phyloP scores from a whole-genome alignment of 805 yeast genomes.

The Scheffersomyces stipitis region DNA sequence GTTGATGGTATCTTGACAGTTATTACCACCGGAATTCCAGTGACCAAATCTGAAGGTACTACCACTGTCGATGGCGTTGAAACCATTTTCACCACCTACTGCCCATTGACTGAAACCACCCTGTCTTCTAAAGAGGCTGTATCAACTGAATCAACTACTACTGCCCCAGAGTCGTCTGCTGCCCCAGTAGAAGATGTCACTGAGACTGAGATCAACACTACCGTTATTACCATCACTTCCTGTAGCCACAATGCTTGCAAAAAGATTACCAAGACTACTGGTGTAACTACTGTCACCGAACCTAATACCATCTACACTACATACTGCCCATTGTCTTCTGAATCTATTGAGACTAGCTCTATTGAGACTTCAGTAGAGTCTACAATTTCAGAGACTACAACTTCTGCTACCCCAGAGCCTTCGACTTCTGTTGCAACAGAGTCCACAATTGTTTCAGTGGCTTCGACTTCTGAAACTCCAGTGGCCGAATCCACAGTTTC shows the following conservation, averaged over 20 bases:
- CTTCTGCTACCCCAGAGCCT: constrained; percentile 4
- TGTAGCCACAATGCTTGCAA: not conserved
- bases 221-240: constrained; percentile 8
- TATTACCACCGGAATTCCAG: constrained; percentile 32
- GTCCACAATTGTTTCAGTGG: constrained; percentile 1
- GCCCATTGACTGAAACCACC: constrained; percentile 9
- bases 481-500: not conserved
- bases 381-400: constrained; percentile 2
- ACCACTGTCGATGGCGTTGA: constrained; percentile 16
- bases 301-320: constrained; percentile 22
- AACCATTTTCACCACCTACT: constrained; percentile 22
- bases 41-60: constrained; percentile 9
- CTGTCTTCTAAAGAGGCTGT: not conserved
- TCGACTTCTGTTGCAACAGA: constrained; percentile 2
- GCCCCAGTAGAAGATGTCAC: constrained; percentile 6
- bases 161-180: constrained; percentile 18
- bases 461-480: not conserved
- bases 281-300: constrained; percentile 16
- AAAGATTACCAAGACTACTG: constrained; percentile 5
- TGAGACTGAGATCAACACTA: constrained; percentile 11
- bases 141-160: constrained; percentile 6
- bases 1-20: constrained; percentile 42
- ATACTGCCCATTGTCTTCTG: constrained; percentile 19
- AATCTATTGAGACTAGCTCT: constrained; percentile 5
- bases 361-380: constrained; percentile 6